These are phyloP conservation scores for Zygoascus meyerae DNA, from an alignment of 1,139 yeast species.

Conservation along the genomic window DNA sequence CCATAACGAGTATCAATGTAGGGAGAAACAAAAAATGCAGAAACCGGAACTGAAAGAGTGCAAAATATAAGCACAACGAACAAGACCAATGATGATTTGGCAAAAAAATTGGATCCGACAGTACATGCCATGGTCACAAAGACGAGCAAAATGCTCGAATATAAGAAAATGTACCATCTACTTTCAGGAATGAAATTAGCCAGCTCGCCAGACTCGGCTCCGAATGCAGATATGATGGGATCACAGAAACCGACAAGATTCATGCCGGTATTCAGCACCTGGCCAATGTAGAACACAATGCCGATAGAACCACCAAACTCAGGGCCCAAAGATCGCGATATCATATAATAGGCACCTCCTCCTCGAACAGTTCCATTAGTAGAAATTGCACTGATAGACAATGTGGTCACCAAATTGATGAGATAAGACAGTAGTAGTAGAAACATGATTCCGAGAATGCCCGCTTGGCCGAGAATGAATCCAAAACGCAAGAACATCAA, in stretches of 20 bases:
- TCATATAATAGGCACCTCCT: slow-evolving; percentile 83
- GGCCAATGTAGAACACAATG: slow-evolving; percentile 70
- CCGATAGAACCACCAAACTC: slow-evolving; percentile 87
- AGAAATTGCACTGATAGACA: slow-evolving; percentile 73
- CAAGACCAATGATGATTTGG: slow-evolving; percentile 73
- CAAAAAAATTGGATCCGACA: slow-evolving; percentile 77
- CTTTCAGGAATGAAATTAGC: slow-evolving; percentile 52
- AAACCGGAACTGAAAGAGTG: slow-evolving; percentile 76
- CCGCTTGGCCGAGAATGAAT: slow-evolving; percentile 74
- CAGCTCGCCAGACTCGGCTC: slow-evolving; percentile 51
- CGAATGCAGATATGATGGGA: slow-evolving; percentile 63
- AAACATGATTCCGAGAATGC: slow-evolving; percentile 52
- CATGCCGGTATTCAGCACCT: slow-evolving; percentile 60
- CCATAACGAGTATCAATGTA: slow-evolving; percentile 45
- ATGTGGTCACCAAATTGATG: slow-evolving; percentile 60
- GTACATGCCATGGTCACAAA: slow-evolving; percentile 73
- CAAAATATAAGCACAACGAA: slow-evolving; percentile 65
- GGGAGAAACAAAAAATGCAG: slow-evolving; percentile 60
- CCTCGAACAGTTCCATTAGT: slow-evolving; percentile 81
- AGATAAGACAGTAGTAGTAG: slow-evolving; percentile 51
- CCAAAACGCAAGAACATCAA: slow-evolving; percentile 78
- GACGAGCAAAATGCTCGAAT: slow-evolving; percentile 61
- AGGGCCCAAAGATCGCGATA: slow-evolving; percentile 70
- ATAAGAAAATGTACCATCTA: slow-evolving; percentile 48
- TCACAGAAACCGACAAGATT: slow-evolving; percentile 78